Evolutionary conservation across 1,284 basidiomycete genomes (phyloP), one percentile per base, ranked within the genome.

Genomic region (Calocybe gambosa): DNA sequence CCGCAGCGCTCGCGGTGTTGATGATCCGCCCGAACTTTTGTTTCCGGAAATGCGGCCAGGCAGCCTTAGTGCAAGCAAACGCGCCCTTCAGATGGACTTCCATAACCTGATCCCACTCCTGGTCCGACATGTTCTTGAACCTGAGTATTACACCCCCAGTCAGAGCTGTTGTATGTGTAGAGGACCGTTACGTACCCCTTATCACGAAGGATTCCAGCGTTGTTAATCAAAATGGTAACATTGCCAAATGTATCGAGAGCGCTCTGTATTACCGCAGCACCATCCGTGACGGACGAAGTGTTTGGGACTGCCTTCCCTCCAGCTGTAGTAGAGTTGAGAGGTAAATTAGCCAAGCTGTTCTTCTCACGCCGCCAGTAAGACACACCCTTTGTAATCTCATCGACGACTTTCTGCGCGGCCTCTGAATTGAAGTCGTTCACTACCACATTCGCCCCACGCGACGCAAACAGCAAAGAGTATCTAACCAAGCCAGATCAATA

Each of bases 81-180:
- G 95, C 85, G 43, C 94, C 95, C 68, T 94, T 96, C 53, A 99
- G 71, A 64, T 99, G 96, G 16, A 99, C 94, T 18, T 86, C 82
- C 45, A 81, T 77, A 52, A 98, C 77, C 52, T 88, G 79, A 60
- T 95, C 92, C 75, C 85, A 94, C 57, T 94, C 90, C 59, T 82
- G 75, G 63, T 94, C 91, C 2, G 85, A 73, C 88, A 95, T 93
- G 67, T 93, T 94, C 73, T 88, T 92, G 75, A 94, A 91, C 16
- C 87, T 89, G 7, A 7, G 21, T 23, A 7, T 23, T 4, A 45
- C 6, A 19, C 13, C 18, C 26, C 4, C 2, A 15, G 5, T 38
- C 2, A 40, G 20, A 44, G 44, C 13, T 25, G 35, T 43, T 15
- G 15, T 18, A 10, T 16, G 39, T 3, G 7, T 20, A 23, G 19